Evolutionary conservation across 192 early-diverging fungal species (phyloP), one percentile per base, ranked within the genome.

Genomic region (Dispira parvispora): DNA sequence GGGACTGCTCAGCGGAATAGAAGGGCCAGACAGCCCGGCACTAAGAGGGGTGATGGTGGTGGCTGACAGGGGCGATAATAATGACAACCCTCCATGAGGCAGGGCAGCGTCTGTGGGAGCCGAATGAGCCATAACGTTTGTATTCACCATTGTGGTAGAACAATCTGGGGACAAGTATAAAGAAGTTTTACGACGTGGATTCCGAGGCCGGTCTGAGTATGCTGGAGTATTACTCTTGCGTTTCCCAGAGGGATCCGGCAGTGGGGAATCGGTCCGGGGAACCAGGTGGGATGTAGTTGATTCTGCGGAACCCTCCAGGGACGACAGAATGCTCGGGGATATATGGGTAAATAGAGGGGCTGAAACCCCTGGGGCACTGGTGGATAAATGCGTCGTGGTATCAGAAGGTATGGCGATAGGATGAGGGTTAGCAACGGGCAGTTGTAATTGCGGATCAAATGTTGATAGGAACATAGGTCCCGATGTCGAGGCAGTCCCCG

Each of bases 171-270:
- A 55, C 2, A 55, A 21, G 3, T 28, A 28, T 13, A 55, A 28
- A 27, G 53, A 55, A 28, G 53, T 55, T 25, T 55, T 55, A 9
- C 53, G 53, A 21, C 28, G 21, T 21, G 53, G 53, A 21, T 55
- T 55, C 18, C 53, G 53, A 13, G 16, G 25, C 2, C 23, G 18
- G 11, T 55, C 53, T 13, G 53, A 14, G 25, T 10, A 14, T 8
- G 23, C 16, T 13, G 12, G 53, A 2, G 53, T 8, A 13, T 38
- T 38, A 38, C 53, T 28, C 25, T 55, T 55, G 53, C 53, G 53
- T 26, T 55, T 55, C 3, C 53, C 53, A 12, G 53, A 55, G 3
- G 12, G 16, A 25, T 55, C 53, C 53, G 53, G 53, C 16, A 55
- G 53, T 2, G 53, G 53, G 11, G 53, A 55, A 9, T 14, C 18